Base-by-base conservation (phyloP, 495 filamentous ascomycete species). In the Penicillium mononematosum region DNA sequence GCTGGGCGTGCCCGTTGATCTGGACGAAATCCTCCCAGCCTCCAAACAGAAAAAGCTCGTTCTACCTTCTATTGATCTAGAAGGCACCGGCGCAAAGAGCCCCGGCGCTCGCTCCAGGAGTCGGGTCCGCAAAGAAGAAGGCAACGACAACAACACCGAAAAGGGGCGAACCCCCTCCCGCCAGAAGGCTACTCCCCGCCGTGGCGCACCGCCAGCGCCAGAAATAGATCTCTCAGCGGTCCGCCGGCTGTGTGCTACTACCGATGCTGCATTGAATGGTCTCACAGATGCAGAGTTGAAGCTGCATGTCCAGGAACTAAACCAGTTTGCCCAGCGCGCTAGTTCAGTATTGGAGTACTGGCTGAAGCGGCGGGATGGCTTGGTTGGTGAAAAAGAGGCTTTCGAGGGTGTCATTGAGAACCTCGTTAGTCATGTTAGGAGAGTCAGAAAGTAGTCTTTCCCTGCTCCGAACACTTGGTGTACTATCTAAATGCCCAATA, bases 341-440 rank as follows among this genome's bases (percentile, higher is more conserved):
- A 86, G 85, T 27, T 80, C 88, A 50, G 88, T 94, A 42, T 79
- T 96, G 32, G 88, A 89, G 56, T 96, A 91, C 63, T 99, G 95
- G 94, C 81, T 91, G 48, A 88, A 87, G 78, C 78, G 86, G 62
- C 85, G 85, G 32, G 92, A 96, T 65, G 88, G 88, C 51, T 88
- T 92, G 53, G 76, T 95, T 53, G 85, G 88, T 27, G 93, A 99
- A 60, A 89, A 95, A 63, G 93, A 97, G 73, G 90, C 91, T 6
- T 97, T 99, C 77, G 94, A 99, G 66, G 90, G 89, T 0, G 94
- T 99, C 9, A 96, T 99, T 79, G 95, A 97, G 75, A 96, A 97
- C 69, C 75, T 99, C 56, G 94, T 99, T 43, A 94, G 88, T 71
- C 94, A 96, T 77, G 94, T 95, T 9, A 81, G 91, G 73, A 90